phyloP scores from a whole-genome alignment of 2,329 filamentous ascomycete genomes.

The Pseudofabraea citricarpa region DNA sequence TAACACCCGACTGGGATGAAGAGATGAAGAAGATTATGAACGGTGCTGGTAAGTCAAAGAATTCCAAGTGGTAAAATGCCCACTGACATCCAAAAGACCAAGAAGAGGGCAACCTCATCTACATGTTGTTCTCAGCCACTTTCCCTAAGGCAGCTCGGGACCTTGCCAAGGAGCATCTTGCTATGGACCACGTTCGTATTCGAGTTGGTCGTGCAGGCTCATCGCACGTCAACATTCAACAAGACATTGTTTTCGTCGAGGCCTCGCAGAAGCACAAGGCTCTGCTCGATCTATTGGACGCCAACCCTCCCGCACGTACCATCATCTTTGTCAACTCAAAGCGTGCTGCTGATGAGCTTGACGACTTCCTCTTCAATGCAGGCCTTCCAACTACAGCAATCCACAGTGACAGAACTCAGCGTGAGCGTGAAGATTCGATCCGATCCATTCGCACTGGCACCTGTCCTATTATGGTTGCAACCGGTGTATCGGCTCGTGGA shows the following conservation, averaged over 20 bases:
- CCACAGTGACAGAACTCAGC: conserved; percentile 80
- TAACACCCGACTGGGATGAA: conserved; percentile 72
- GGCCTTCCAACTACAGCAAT: conserved; percentile 82
- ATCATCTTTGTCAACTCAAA: conserved; percentile 89
- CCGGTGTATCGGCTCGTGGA: conserved; percentile 81
- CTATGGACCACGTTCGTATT: conserved; percentile 70
- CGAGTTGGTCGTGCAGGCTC: conserved; percentile 84
- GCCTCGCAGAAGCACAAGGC: conserved; percentile 62
- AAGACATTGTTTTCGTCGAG: conserved; percentile 67
- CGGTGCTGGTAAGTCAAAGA: conserved; percentile 64
- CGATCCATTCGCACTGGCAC: conserved; percentile 73
- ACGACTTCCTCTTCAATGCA: conserved; percentile 81
- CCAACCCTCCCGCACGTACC: conserved; percentile 68
- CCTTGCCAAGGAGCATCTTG: conserved; percentile 72
- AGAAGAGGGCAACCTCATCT: conserved; percentile 63
- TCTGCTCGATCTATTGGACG: conserved; percentile 67
- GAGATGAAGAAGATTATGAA: conserved; percentile 72
- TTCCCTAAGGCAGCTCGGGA: conserved; percentile 78
- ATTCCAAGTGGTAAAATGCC: neutral
- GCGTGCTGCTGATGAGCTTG: conserved; percentile 71
- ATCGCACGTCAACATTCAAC: conserved; percentile 76
- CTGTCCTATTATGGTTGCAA: conserved; percentile 78
- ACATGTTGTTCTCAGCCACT: conserved; percentile 90
- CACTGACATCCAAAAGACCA: conserved; percentile 51
- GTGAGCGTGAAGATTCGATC: conserved; percentile 88